Evolutionary conservation across 2,329 filamentous ascomycete genomes (phyloP).

Genomic region (Gnomoniopsis sp.): DNA sequence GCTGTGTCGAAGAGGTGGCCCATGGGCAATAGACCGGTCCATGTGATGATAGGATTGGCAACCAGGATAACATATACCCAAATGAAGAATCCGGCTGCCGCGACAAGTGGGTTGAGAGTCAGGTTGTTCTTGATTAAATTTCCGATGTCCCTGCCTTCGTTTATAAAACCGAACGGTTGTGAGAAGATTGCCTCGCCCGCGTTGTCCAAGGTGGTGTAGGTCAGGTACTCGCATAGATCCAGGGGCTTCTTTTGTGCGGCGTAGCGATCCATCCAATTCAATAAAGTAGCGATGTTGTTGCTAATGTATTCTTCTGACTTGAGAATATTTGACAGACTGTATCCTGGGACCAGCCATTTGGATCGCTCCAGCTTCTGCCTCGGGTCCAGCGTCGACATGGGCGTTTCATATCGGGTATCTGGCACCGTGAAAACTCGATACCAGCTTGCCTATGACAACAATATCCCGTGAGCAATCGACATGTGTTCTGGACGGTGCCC

Average conservation of each 20-base stretch:
- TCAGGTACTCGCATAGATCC: conserved; percentile 23
- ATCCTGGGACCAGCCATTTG: conserved; percentile 30
- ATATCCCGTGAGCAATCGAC: too few species aligned
- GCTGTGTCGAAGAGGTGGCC: conserved; percentile 26
- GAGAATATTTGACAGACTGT: conserved; percentile 30
- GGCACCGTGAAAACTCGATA: conserved; percentile 35
- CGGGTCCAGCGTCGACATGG: conserved; percentile 35
- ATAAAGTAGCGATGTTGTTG: conserved; percentile 17
- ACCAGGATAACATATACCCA: conserved; percentile 25
- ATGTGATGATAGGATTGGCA: conserved; percentile 27
- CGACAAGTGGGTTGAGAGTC: conserved; percentile 18
- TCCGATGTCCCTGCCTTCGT: conserved; percentile 27
- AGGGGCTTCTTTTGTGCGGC: conserved; percentile 15
- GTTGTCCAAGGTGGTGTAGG: conserved; percentile 30
- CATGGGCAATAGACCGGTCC: conserved; percentile 26
- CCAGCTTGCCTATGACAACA: conserved; percentile 20
- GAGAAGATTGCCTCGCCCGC: conserved; percentile 30
- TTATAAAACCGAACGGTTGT: conserved; percentile 27
- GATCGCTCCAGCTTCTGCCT: conserved; percentile 30
- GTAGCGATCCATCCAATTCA: conserved; percentile 20
- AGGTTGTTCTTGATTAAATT: conserved; percentile 23
- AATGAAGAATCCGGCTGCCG: conserved; percentile 20
- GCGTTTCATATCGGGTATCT: conserved; percentile 36
- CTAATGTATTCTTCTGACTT: conserved; percentile 19
- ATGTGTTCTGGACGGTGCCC: too few species aligned